These are phyloP conservation scores for Daldinia eschscholtzii DNA, from an alignment of 2,329 filamentous ascomycete genomes.

Conservation along the genomic window DNA sequence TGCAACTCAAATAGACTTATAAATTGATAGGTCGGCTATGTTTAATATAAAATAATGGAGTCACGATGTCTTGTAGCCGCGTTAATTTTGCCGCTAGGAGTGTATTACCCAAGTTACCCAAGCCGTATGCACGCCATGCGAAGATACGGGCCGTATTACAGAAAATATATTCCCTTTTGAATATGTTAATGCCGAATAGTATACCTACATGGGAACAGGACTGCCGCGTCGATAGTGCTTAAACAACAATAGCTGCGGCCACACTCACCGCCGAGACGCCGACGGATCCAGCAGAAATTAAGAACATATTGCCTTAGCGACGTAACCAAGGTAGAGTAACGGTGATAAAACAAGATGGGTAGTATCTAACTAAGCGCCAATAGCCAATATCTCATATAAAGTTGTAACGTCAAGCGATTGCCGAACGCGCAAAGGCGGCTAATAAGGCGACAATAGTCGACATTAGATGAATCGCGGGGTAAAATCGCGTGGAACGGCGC, in stretches of 20 bases:
- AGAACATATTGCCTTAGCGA: constrained; percentile 17
- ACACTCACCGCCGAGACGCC: constrained; percentile 30
- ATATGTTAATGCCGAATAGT: constrained; percentile 23
- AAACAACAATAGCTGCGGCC: constrained; percentile 1
- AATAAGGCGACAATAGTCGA: constrained; percentile 34
- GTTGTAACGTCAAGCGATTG: constrained; percentile 33
- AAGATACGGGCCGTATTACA: constrained; percentile 7
- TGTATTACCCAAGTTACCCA: background rate
- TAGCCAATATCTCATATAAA: constrained; percentile 15
- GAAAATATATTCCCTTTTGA: constrained; percentile 5
- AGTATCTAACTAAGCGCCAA: constrained; percentile 37
- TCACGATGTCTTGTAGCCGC: background rate
- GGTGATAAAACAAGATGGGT: constrained; percentile 14
- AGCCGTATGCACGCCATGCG: background rate
- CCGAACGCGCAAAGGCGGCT: constrained; percentile 43
- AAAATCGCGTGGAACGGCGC: constrained; percentile 25
- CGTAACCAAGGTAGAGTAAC: constrained; percentile 13
- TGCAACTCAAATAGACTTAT: constrained; percentile 10
- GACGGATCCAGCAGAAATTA: constrained; percentile 16
- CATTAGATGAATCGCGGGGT: constrained; percentile 40
- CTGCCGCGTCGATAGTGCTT: constrained; percentile 21
- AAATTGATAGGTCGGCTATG: background rate
- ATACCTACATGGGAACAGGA: constrained; percentile 8
- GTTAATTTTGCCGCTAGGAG: background rate
- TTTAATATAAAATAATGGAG: background rate